These are phyloP conservation scores for Ogataea trehalophila DNA, from an alignment of 805 yeast species.

Conservation along the genomic window DNA sequence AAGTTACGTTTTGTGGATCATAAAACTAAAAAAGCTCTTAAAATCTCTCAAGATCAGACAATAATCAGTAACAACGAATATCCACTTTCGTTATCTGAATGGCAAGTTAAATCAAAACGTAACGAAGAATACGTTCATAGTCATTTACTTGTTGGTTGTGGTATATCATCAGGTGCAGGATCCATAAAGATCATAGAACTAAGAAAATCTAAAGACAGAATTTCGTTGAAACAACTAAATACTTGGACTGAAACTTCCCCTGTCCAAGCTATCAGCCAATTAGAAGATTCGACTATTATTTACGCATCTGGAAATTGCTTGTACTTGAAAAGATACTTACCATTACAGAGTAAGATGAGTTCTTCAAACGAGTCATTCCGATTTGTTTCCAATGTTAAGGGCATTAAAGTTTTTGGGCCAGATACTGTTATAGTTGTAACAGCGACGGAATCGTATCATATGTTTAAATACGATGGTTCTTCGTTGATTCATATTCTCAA, in stretches of 20 bases:
- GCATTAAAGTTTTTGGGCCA: slow-evolving; percentile 17
- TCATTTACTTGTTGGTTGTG: slow-evolving; percentile 33
- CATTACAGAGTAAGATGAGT: slow-evolving; percentile 20
- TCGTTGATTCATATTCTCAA: slow-evolving; percentile 8
- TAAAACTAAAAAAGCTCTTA: slow-evolving; percentile 9
- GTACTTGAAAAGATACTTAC: slow-evolving; percentile 14
- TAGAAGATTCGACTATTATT: slow-evolving; percentile 20
- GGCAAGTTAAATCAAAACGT: slow-evolving; percentile 27
- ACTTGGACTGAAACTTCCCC: slow-evolving; percentile 18
- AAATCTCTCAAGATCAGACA: neutral
- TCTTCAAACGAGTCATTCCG: slow-evolving; percentile 7
- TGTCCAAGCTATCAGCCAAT: slow-evolving; percentile 19
- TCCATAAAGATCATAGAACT: slow-evolving; percentile 27
- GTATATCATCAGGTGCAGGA: slow-evolving; percentile 14
- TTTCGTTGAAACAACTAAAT: slow-evolving; percentile 13
- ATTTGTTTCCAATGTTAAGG: slow-evolving; percentile 16
- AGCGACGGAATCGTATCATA: slow-evolving; percentile 23
- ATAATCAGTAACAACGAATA: slow-evolving; percentile 20
- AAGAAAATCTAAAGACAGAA: slow-evolving; percentile 9
- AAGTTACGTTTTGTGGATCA: slow-evolving; percentile 24
- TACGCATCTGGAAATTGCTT: slow-evolving; percentile 17
- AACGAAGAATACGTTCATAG: slow-evolving; percentile 15
- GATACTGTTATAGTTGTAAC: slow-evolving; percentile 25
- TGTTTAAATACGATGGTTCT: slow-evolving; percentile 14
- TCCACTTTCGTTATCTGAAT: slow-evolving; percentile 30